phyloP scores from a whole-genome alignment of 805 yeast species.

The Clavispora fructus region DNA sequence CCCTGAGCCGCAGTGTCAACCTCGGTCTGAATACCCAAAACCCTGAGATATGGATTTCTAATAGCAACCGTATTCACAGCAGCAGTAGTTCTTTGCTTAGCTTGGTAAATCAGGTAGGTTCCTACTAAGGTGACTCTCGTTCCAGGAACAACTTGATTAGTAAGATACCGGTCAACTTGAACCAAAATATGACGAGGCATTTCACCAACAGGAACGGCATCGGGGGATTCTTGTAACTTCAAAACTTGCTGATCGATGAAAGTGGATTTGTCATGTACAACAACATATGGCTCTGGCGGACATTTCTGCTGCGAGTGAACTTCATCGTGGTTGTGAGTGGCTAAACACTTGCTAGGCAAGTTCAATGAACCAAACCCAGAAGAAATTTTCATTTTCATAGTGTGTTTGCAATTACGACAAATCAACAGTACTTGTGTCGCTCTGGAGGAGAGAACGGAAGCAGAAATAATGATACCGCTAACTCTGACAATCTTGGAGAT shows the following conservation, averaged over 20 bases:
- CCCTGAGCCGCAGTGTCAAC: constrained; percentile 60
- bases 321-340: constrained; percentile 36
- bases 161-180: constrained; percentile 82
- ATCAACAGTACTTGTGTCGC: constrained; percentile 79
- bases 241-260: constrained; percentile 93
- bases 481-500: constrained; percentile 86
- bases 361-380: constrained; percentile 68
- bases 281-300: constrained; percentile 88
- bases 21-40: constrained; percentile 81
- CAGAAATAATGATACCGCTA: constrained; percentile 89
- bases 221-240: constrained; percentile 95
- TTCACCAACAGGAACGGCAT: constrained; percentile 98
- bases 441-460: constrained; percentile 82
- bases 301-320: constrained; percentile 53
- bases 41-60: constrained; percentile 84
- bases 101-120: constrained; percentile 83
- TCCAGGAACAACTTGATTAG: constrained; percentile 92
- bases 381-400: constrained; percentile 55
- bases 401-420: constrained; percentile 85
- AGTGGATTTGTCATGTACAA: constrained; percentile 89
- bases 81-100: constrained; percentile 44
- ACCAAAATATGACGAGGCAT: constrained; percentile 91
- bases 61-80: constrained; percentile 67
- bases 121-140: constrained; percentile 90
- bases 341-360: constrained; percentile 64